Conservation (phyloP, 208 protist genomes). For the Leishmania braziliensis region DNA sequence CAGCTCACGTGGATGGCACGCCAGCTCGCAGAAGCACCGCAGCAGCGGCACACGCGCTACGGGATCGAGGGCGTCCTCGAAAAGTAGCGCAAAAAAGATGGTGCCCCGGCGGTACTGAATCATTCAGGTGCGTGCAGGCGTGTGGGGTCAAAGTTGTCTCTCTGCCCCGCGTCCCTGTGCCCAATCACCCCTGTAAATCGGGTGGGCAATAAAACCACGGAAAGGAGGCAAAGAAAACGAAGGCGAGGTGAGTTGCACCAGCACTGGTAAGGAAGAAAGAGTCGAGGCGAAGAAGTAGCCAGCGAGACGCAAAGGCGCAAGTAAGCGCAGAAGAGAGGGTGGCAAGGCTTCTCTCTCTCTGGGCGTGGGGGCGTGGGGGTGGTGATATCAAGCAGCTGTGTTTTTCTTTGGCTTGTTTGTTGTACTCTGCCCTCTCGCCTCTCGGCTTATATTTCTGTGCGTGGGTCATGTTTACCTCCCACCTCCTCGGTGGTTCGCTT, state of each 20-base stretch:
- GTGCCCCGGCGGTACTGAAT: slow-evolving; percentile 30
- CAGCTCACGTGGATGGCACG: neutral
- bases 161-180: neutral
- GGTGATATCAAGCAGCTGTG: neutral
- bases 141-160: too few relatives aligned
- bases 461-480: too few relatives aligned
- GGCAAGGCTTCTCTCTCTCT: too few relatives aligned
- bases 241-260: too few relatives aligned
- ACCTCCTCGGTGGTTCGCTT: too few relatives aligned
- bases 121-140: too few relatives aligned
- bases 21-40: neutral
- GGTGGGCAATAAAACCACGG: neutral
- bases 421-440: slow-evolving; percentile 1
- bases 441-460: slow-evolving; percentile 4
- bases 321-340: too few relatives aligned
- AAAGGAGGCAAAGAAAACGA: neutral
- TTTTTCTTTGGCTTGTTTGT: slow-evolving; percentile 1
- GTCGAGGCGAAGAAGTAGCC: too few relatives aligned
- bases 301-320: too few relatives aligned
- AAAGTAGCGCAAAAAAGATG: slow-evolving; percentile 1
- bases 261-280: too few relatives aligned
- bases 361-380: too few relatives aligned
- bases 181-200: neutral
- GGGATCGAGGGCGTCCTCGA: neutral
- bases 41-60: neutral